Evolutionary conservation across 805 yeast species (phyloP), one percentile per base, ranked within the genome.

Genomic region (Pichia heedii): DNA sequence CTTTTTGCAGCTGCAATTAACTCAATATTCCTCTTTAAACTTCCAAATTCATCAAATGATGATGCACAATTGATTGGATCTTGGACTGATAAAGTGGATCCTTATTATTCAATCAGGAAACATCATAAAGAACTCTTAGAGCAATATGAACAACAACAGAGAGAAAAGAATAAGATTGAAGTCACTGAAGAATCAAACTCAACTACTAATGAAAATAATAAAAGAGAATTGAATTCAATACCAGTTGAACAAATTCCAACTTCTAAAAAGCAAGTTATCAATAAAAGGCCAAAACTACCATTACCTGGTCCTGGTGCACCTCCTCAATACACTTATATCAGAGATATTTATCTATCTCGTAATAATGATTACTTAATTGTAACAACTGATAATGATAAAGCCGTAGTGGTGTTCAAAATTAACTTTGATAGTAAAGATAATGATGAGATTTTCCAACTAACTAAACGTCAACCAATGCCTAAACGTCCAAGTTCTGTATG

Each of bases 401-500:
- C 94, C 3, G 80, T 79, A 16, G 68, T 84, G 5, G 71, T 87
- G 10, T 79, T 86, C 47, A 66, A 70, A 45, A 57, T 61, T 34
- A 36, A 60, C n/a, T 54, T 59, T 35, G 42, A 43, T 4, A 41
- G 54, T 34, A 49, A 58, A 9, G 60, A 54, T 5, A 70, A 72
- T 46, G 41, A 16, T n/a, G 18, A 40, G n/a, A 68, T 76, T 43
- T 64, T 85, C 32, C 58, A 57, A 20, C 59, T 81, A 18, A 54
- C 74, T 33, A 82, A 83, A 56, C 77, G 90, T 54, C 90, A 87
- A 57, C 73, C 75, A 5, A 82, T 86, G 55, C 88, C 96, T 32
- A 90, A 90, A 62, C 79, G 97, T 62, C 97, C 97, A n/a, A 81
- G 87, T 52, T 80, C 96, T 2, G 69, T 88, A 18, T 69, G 85